These are phyloP conservation scores for Daldinia caldariorum DNA, from an alignment of 495 filamentous ascomycete genomes.

Conservation along the genomic window DNA sequence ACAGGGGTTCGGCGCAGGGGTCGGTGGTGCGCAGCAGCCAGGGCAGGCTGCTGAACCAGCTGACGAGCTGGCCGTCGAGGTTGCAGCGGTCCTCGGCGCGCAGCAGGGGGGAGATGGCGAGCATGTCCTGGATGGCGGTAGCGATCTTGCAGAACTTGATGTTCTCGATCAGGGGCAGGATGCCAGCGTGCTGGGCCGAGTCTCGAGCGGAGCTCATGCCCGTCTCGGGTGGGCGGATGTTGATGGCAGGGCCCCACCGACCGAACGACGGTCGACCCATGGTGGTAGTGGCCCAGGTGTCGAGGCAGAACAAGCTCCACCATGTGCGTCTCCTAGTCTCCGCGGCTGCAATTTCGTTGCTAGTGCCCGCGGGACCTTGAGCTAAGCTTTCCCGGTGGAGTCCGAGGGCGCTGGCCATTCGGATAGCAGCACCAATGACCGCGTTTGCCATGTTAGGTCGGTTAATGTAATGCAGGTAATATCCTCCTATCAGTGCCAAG, in stretches of 20 bases:
- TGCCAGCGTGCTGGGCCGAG: conserved; percentile 67
- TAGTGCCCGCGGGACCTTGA: conserved; percentile 49
- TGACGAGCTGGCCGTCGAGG: conserved; percentile 73
- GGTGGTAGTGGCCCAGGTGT: conserved; percentile 81
- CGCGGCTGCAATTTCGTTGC: conserved; percentile 63
- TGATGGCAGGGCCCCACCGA: conserved; percentile 76
- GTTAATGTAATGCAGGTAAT: conserved; percentile 83
- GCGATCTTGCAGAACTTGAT: conserved; percentile 84
- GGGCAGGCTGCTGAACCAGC: conserved; percentile 77
- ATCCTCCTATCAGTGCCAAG: conserved; percentile 75
- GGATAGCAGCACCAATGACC: conserved; percentile 70
- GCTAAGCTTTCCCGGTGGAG: conserved; percentile 76
- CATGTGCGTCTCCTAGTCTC: conserved; percentile 77
- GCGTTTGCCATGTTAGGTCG: conserved; percentile 79
- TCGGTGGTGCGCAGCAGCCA: conserved; percentile 74
- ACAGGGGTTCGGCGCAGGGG: conserved; percentile 74
- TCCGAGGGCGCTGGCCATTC: conserved; percentile 77
- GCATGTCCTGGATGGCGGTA: conserved; percentile 77
- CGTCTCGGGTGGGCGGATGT: conserved; percentile 72
- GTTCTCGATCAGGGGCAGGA: conserved; percentile 78
- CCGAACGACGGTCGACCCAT: conserved; percentile 82
- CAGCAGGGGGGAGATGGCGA: conserved; percentile 74
- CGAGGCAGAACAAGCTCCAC: conserved; percentile 84
- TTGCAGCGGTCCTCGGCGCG: conserved; percentile 70
- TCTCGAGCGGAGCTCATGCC: conserved; percentile 58